Evolutionary conservation across 176 grass and related monocot genomes (phyloP), one percentile per base, ranked within the genome.

Genomic region (Cymbopogon citratus): DNA sequence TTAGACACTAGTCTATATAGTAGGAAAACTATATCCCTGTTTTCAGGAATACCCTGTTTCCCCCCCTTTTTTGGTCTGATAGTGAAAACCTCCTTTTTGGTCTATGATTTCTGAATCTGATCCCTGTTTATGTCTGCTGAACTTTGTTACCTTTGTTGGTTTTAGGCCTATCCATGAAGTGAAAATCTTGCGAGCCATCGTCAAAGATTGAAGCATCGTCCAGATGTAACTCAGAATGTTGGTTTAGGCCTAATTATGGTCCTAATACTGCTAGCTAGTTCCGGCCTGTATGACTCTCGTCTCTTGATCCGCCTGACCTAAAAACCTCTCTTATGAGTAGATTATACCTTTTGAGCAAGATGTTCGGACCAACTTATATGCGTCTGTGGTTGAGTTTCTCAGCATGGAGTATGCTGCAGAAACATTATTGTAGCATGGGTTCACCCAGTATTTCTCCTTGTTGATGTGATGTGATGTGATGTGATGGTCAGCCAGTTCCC

Each of bases 101-200:
- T 41, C 31, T 41, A 4, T 26, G 48, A 19, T 16, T 5, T 52
- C 18, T 16, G 18, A 52, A 16, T 52, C 18, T 6, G 18, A 52
- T 19, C 18, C 48, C 48, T n/a, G 5, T 65, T 57, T 38, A 67
- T 5, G 46, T n/a, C 51, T 28, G 38, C 39, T 63, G 19, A 18
- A 13, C 3, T 12, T 70, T 26, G 7, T 60, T 60, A 41, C 31
- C 12, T 78, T 73, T 77, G 28, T 74, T 91, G 49, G 59, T 91
- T 38, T 31, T 51, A 98, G 92, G 88, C 95, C 95, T 44, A 93
- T 93, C 36, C 90, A 98, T 86, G 92, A 98, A 88, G 92, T 98
- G 76, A 98, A 87, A 76, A 91, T 98, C 72, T 75, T 98, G 71
- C 85, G 89, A 66, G 91, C 90, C 1, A 29, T 79, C 29, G 88